These are phyloP conservation scores for Talaromyces wortmannii DNA, from an alignment of 495 filamentous ascomycete genomes.

Conservation along the genomic window DNA sequence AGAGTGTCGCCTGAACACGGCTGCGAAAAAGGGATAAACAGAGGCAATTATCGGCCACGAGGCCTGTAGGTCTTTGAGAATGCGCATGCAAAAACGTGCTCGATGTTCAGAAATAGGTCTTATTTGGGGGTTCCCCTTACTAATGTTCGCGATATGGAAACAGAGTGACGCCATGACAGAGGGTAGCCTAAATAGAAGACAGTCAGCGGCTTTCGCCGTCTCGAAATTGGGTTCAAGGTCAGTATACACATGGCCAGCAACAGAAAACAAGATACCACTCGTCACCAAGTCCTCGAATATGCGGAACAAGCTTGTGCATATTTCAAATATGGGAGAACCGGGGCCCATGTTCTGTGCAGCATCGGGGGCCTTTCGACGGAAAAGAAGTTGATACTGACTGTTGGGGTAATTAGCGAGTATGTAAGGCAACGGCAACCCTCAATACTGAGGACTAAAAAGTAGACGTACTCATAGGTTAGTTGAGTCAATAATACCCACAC, in stretches of 20 bases:
- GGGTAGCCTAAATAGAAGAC: constrained; percentile 5
- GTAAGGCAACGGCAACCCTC: not conserved
- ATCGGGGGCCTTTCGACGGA: not conserved
- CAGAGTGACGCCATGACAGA: constrained; percentile 10
- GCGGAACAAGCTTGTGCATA: not conserved
- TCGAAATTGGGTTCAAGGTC: not conserved
- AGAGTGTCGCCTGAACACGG: not conserved
- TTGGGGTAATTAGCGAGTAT: not conserved
- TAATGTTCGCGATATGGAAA: constrained; percentile 14
- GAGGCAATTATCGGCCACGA: not conserved
- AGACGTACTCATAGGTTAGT: not conserved
- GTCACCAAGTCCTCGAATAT: not conserved
- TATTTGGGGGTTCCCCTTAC: constrained; percentile 3
- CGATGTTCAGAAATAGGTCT: constrained; percentile 12
- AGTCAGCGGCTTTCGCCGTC: not conserved
- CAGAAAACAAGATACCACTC: not conserved
- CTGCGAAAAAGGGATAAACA: not conserved
- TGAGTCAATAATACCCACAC: not conserved
- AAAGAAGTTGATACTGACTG: not conserved
- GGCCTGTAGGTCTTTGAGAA: constrained; percentile 1
- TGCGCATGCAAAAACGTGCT: constrained; percentile 15
- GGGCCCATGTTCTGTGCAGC: not conserved
- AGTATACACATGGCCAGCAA: not conserved
- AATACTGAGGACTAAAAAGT: not conserved
- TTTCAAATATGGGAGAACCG: not conserved